Evolutionary conservation across 768 basidiomycete genomes (phyloP).

Genomic region (Mycena belliarum): DNA sequence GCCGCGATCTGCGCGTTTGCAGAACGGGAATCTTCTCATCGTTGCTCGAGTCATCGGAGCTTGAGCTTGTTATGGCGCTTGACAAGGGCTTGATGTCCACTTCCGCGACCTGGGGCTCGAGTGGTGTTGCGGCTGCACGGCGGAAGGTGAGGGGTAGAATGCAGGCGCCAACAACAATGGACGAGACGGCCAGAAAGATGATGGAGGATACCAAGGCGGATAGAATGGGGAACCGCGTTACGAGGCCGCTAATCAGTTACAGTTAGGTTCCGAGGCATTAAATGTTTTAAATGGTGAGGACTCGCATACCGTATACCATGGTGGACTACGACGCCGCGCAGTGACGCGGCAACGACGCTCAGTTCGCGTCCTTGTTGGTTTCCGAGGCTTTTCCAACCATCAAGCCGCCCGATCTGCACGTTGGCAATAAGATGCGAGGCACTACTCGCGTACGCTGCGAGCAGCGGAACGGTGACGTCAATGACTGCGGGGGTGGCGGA

Average conservation of each 20-base stretch:
- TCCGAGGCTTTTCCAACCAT: constrained; percentile 72
- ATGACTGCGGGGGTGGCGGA: constrained; percentile 42
- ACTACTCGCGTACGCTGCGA: constrained; percentile 54
- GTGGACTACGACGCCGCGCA: constrained; percentile 64
- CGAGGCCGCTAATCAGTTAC: constrained; percentile 58
- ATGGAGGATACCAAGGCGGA: constrained; percentile 49
- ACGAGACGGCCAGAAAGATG: constrained; percentile 49
- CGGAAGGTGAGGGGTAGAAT: constrained; percentile 48
- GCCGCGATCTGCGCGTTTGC: constrained; percentile 5
- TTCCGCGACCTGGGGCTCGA: constrained; percentile 7
- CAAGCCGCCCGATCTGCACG: constrained; percentile 73
- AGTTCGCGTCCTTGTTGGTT: constrained; percentile 73
- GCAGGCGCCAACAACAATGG: constrained; percentile 48
- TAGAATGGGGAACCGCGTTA: constrained; percentile 67
- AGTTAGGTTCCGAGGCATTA: background rate
- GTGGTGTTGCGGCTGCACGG: constrained; percentile 3
- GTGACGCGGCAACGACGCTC: constrained; percentile 59
- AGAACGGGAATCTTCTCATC: constrained; percentile 17
- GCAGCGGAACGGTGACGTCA: constrained; percentile 54
- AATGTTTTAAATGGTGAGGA: too few relatives aligned
- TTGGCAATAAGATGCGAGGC: constrained; percentile 52
- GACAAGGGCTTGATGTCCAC: background rate
- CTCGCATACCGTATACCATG: constrained; percentile 63
- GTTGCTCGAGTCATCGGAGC: constrained; percentile 14
- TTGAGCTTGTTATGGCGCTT: constrained; percentile 9